phyloP scores from a whole-genome alignment of 2,329 filamentous ascomycete genomes.

The Phyllosticta paracitricarpa region DNA sequence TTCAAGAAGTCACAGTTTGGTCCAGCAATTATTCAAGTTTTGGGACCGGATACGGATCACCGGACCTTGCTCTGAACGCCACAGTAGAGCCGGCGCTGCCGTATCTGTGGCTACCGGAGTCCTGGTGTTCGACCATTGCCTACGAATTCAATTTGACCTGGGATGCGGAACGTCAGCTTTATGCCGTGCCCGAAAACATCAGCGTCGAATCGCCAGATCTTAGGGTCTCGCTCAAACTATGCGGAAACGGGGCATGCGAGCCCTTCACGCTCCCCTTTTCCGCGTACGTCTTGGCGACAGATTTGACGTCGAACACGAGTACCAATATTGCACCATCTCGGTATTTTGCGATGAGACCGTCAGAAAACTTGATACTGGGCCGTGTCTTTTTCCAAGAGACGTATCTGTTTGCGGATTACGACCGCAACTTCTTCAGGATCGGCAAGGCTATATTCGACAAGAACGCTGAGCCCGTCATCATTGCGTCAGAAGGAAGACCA shows the following conservation, averaged over 20 bases:
- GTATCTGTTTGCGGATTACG: not conserved
- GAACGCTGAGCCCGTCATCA: not conserved
- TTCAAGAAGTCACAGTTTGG: no score
- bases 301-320: not conserved
- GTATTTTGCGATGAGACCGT: not conserved
- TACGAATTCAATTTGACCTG: not conserved
- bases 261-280: not conserved
- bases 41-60: not conserved
- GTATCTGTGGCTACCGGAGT: not conserved
- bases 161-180: not conserved
- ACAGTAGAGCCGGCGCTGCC: not conserved
- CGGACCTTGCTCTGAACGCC: not conserved
- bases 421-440: not conserved
- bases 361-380: not conserved
- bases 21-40: no score
- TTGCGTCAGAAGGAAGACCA: no score
- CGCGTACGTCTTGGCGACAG: not conserved
- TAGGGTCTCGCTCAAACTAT: not conserved
- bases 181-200: not conserved
- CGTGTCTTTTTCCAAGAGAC: not conserved
- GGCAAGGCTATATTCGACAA: not conserved
- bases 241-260: not conserved
- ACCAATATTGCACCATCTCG: not conserved
- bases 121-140: not conserved
- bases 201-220: not conserved